A percentile compares a stretch with the other conserved stretches of the same genome.
phyloP scores from a whole-genome alignment of 148 eudicot species.

The Gaultheria prostrata region DNA sequence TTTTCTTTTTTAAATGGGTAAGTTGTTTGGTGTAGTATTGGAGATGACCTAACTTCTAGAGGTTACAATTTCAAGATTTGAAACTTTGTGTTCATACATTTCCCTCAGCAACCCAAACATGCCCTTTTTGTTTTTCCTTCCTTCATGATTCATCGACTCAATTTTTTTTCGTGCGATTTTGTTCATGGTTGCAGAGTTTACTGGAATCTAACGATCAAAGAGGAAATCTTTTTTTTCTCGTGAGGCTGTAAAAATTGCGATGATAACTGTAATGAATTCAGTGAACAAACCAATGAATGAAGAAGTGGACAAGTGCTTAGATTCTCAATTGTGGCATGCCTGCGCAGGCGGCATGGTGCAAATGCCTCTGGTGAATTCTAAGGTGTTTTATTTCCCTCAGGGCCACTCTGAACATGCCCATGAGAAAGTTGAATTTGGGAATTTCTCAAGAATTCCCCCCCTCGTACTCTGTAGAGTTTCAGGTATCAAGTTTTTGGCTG shows the following conservation, averaged over 20 bases:
- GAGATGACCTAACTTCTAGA: neutral
- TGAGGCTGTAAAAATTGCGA: slow-evolving; percentile 21
- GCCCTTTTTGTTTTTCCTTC: neutral
- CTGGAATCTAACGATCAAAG: neutral
- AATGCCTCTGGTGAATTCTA: slow-evolving; percentile 71
- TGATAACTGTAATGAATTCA: slow-evolving; percentile 59
- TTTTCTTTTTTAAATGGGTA: neutral
- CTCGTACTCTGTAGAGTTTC: slow-evolving; percentile 56
- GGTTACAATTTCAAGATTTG: neutral
- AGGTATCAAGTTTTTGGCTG: slow-evolving; percentile 59
- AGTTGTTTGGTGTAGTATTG: neutral
- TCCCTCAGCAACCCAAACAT: neutral
- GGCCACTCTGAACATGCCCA: slow-evolving; percentile 87
- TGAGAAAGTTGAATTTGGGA: slow-evolving; percentile 42
- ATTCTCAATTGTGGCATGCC: slow-evolving; percentile 89
- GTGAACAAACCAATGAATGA: slow-evolving; percentile 43
- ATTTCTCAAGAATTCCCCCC: slow-evolving; percentile 49
- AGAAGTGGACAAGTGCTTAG: slow-evolving; percentile 52
- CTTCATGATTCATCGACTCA: neutral
- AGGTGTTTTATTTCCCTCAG: slow-evolving; percentile 78
- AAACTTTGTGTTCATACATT: neutral
- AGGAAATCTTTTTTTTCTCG: neutral
- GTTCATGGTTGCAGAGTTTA: neutral
- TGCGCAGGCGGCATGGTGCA: slow-evolving; percentile 98
- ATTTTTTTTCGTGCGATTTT: neutral